A percentile compares a stretch with the other conserved stretches of the same genome.
phyloP scores from a whole-genome alignment of 768 basidiomycete genomes.

The Thelephora ganbajun region DNA sequence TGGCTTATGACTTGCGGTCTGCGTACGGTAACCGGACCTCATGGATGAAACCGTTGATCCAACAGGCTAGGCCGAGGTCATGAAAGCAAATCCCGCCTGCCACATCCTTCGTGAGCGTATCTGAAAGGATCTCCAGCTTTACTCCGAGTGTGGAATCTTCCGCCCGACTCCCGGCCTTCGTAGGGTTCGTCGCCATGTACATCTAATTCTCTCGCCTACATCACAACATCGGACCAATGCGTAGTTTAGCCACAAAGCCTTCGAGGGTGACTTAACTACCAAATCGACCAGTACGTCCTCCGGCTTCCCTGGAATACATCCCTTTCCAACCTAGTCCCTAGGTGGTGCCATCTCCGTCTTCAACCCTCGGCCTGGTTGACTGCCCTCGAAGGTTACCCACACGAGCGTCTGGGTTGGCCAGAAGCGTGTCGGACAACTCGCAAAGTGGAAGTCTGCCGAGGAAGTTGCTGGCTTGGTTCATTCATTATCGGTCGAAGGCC shows the following conservation, averaged over 20 bases:
- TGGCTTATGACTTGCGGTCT: too few relatives aligned
- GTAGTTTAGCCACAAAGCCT: conserved; percentile 77
- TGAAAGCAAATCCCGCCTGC: conserved; percentile 98
- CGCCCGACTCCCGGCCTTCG: conserved; percentile 6
- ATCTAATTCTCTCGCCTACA: conserved; percentile 10
- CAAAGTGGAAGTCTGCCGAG: conserved; percentile 99
- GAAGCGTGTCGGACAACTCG: conserved; percentile 97
- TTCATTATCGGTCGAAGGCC: too few relatives aligned
- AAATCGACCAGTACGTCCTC: too few relatives aligned
- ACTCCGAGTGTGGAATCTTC: not conserved
- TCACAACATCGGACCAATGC: conserved; percentile 6
- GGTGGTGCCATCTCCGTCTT: conserved; percentile 98
- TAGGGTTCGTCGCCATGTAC: conserved; percentile 91
- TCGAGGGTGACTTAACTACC: conserved; percentile 98
- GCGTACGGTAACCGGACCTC: conserved; percentile 99
- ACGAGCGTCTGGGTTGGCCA: conserved; percentile 99
- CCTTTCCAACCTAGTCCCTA: too few relatives aligned
- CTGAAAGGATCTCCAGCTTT: too few relatives aligned
- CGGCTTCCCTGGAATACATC: too few relatives aligned
- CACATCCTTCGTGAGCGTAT: conserved; percentile 98
- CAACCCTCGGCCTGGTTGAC: conserved; percentile 95
- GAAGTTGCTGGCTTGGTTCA: conserved; percentile 98
- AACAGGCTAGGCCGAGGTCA: conserved; percentile 98
- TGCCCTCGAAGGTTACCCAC: conserved; percentile 98
- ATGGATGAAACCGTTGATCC: conserved; percentile 92